Evolutionary conservation across 2,329 filamentous ascomycete genomes (phyloP).

Genomic region (Tolypocladium album): DNA sequence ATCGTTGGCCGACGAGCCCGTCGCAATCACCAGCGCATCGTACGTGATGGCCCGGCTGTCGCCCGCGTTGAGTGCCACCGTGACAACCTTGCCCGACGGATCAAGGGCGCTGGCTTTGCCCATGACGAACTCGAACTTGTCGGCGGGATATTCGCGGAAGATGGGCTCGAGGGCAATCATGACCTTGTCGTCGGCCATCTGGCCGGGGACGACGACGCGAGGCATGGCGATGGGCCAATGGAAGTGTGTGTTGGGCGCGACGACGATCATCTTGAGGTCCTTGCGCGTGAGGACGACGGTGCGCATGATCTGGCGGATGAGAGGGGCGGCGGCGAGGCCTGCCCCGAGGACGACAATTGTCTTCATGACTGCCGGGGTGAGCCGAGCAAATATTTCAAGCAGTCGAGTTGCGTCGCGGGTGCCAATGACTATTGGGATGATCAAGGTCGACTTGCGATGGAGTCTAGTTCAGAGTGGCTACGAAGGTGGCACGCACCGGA

Average conservation of each 20-base stretch:
- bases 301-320: conserved; percentile 40
- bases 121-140: conserved; percentile 40
- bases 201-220: conserved; percentile 35
- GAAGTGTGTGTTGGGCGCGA: conserved; percentile 36
- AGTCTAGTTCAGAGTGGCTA: not conserved
- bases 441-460: not conserved
- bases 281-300: conserved; percentile 26
- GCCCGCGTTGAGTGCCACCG: conserved; percentile 24
- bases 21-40: conserved; percentile 43
- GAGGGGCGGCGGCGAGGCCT: conserved; percentile 32
- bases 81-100: conserved; percentile 28
- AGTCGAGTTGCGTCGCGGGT: too few species aligned
- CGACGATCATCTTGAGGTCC: conserved; percentile 32
- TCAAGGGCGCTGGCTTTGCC: conserved; percentile 36
- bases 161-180: conserved; percentile 24
- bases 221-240: conserved; percentile 38
- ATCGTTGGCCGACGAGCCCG: conserved; percentile 33
- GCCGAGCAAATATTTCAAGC: not conserved
- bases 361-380: conserved; percentile 9
- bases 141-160: conserved; percentile 35
- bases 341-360: conserved; percentile 41
- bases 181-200: conserved; percentile 29
- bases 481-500: not conserved
- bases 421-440: not conserved
- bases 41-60: conserved; percentile 30